Base-by-base conservation (phyloP, 2,329 filamentous ascomycete genomes). In the Pseudonectria foliicola region DNA sequence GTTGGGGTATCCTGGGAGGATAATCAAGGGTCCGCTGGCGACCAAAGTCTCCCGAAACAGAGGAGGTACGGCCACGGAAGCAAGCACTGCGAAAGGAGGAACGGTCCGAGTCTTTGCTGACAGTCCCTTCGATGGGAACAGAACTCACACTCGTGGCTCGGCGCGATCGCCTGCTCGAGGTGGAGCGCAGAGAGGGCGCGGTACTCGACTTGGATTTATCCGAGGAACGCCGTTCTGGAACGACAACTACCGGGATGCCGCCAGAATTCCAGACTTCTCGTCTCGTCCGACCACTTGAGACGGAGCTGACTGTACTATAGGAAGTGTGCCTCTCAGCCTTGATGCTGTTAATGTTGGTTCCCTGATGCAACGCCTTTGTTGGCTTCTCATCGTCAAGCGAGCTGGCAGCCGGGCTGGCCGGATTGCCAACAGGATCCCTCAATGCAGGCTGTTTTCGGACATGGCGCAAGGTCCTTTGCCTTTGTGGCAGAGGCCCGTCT, bases 221-320 rank as follows among this genome's bases (percentile, higher is more conserved):
- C 4, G 75, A 78, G 6, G 75, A 73, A 12, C 57, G 62, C 12
- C 77, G 71, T 36, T 74, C 70, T 6, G 77, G 77, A 33, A 82
- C 70, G 13, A 82, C 65, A 6, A 80, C 67, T 7, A 82, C 77
- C 2, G 77, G 77, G 8, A 82, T 76, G 3, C 64, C 75, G 7
- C 77, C 77, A 34, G 58, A 71, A 44, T 71, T 78, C 62, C 71
- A 68, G 3, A 81, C 60, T 23, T 79, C 73, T 12, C 70, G 68
- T n/a, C 77, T 64, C 4, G 73, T 73, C 46, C 66, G 75, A 7
- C 63, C 62, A 43, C 71, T 79, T 1, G 69, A 66, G 4, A 70
- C 59, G 6, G 73, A 75, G 40, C 63, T 72, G 15, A 55, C 45
- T 1, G 73, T 73, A 4, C 57, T 56, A 25, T 57, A 70, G 2